Percentiles rank a stretch among this genome's conserved stretches.
Evolutionary conservation across 2,329 filamentous ascomycete species (phyloP).

Genomic region (Rosellinia necatrix): DNA sequence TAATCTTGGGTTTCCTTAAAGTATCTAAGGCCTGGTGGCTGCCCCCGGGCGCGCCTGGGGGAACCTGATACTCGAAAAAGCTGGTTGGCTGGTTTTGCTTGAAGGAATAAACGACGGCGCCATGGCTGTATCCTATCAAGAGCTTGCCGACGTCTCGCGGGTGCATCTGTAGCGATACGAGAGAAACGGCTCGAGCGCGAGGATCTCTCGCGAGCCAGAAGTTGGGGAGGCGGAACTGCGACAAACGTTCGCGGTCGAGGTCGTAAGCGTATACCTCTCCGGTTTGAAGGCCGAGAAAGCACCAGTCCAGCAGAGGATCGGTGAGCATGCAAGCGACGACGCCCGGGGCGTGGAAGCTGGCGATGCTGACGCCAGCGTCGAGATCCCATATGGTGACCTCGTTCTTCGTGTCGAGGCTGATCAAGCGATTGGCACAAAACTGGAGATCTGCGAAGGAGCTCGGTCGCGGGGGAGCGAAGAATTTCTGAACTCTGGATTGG

Average conservation of each 20-base stretch:
- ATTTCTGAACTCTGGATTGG: slow-evolving; percentile 76
- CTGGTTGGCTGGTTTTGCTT: slow-evolving; percentile 82
- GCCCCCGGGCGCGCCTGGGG: slow-evolving; percentile 82
- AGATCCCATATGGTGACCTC: slow-evolving; percentile 86
- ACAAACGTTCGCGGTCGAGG: slow-evolving; percentile 76
- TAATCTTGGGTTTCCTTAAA: slow-evolving; percentile 72
- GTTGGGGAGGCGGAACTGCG: slow-evolving; percentile 82
- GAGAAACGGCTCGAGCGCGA: slow-evolving; percentile 59
- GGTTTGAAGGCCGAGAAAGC: slow-evolving; percentile 78
- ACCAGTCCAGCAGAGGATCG: slow-evolving; percentile 93
- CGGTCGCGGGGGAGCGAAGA: slow-evolving; percentile 70
- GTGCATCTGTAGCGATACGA: slow-evolving; percentile 83
- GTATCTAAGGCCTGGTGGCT: slow-evolving; percentile 67
- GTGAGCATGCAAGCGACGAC: slow-evolving; percentile 74
- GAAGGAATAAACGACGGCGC: slow-evolving; percentile 90
- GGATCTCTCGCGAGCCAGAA: slow-evolving; percentile 80
- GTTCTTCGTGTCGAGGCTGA: slow-evolving; percentile 84
- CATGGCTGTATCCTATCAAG: slow-evolving; percentile 86
- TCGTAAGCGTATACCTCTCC: slow-evolving; percentile 94
- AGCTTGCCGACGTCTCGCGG: slow-evolving; percentile 91
- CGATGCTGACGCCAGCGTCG: slow-evolving; percentile 67
- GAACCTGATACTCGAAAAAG: slow-evolving; percentile 83
- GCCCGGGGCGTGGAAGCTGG: slow-evolving; percentile 76
- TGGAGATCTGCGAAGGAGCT: slow-evolving; percentile 78
- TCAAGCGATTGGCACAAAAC: slow-evolving; percentile 83